Percentiles rank a stretch among this genome's conserved stretches.
Conservation (phyloP, 768 basidiomycete genomes). For the Clitopilus passeckerianus region DNA sequence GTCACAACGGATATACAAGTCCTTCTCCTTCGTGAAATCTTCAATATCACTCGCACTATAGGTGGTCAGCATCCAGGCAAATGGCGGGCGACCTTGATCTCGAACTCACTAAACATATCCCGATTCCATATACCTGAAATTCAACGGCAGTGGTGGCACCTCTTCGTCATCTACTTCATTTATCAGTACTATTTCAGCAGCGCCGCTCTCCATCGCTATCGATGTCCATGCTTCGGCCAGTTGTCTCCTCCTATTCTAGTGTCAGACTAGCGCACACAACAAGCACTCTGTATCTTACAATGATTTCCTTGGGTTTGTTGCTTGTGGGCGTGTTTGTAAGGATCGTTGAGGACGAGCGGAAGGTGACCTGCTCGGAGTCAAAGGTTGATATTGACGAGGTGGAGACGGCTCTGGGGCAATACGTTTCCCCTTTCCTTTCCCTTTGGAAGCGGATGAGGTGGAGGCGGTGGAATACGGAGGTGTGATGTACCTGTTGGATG, state of each 20-base stretch:
- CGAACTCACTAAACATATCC: constrained; percentile 42
- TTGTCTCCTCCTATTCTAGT: constrained; percentile 12
- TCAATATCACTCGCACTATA: constrained; percentile 13
- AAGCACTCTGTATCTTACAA: neutral
- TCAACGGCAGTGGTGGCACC: constrained; percentile 33
- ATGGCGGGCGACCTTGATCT: neutral
- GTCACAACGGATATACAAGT: constrained; percentile 37
- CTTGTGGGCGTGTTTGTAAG: neutral
- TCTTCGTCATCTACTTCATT: constrained; percentile 40
- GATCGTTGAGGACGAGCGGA: neutral
- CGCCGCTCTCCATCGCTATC: constrained; percentile 17
- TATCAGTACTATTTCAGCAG: constrained; percentile 27
- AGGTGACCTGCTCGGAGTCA: neutral
- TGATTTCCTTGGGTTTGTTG: neutral
- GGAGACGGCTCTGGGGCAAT: neutral
- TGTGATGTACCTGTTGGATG: neutral
- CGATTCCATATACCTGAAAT: constrained; percentile 50
- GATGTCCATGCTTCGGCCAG: constrained; percentile 27
- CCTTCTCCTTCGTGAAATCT: constrained; percentile 14
- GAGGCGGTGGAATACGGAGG: neutral
- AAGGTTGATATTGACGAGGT: neutral
- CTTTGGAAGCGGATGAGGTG: neutral
- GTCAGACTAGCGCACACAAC: neutral
- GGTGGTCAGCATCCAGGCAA: neutral
- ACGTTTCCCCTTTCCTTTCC: neutral